Base-by-base conservation (phyloP, 2,329 filamentous ascomycete species). In the Alternaria sp. region DNA sequence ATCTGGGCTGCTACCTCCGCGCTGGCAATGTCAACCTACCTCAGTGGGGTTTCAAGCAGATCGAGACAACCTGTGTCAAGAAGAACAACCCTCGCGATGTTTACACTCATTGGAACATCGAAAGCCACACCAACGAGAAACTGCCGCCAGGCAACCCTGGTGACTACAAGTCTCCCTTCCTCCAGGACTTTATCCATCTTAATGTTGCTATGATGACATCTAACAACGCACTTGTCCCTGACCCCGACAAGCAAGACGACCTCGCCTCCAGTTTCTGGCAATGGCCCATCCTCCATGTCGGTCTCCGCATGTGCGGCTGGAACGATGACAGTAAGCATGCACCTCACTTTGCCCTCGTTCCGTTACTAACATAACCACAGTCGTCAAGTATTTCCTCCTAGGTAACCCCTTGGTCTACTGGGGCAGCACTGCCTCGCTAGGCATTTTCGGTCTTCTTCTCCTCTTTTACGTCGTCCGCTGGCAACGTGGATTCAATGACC, bases 151-250 rank as follows among this genome's bases (percentile, higher is more conserved):
- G 92, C 71, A 92, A 97, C 80, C 92, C 95, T 56, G 92, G 91
- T 72, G 90, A 92, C 58, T 99, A 97, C 85, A 97, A 92, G 83
- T 98, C 94, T 36, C 95, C 96, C 3, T 99, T 99, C 86, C 85
- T 97, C 75, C 94, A 97, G 77, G 95, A 99, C 80, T 99, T 99
- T 74, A 90, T 99, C 66, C 95, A 99, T 79, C 84, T 98, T 63
- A 99, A 99, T 78, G 95, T 99, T 64, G 95, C 95, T 65, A 99
- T 99, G 95, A 97, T 98, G 94, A 99, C 95, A 4, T 98, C 95
- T 40, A 99, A 99, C 86, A 99, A 99, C 76, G 95, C 95, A 25
- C 88, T 99, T 46, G 93, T 99, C 20, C 95, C 95, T 4, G 95
- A 99, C 75, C 94, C 95, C 5, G 95, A 99, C 80, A 99, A 99